phyloP scores from a whole-genome alignment of 148 eudicot species.

The Spergularia bocconei region DNA sequence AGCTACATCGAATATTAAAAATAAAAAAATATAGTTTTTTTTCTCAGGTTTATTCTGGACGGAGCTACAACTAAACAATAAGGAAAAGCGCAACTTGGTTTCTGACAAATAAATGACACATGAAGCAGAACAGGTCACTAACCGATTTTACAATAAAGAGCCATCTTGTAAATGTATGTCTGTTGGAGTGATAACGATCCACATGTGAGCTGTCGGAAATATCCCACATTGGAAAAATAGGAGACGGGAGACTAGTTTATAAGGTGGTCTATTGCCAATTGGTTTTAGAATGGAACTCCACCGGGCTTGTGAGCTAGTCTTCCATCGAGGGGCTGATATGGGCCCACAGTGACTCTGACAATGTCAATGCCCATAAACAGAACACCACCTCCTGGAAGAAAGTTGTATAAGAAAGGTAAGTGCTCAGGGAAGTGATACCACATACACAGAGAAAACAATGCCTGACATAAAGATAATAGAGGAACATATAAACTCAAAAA shows the following conservation, averaged over 20 bases:
- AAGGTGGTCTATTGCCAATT: no score
- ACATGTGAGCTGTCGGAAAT: no score
- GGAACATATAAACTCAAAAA: constrained; percentile 8
- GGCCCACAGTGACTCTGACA: no score
- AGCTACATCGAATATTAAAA: neutral
- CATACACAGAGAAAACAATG: neutral
- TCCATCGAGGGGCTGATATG: no score
- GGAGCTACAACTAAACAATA: neutral
- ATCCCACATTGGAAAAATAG: no score
- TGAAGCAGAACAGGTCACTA: constrained; percentile 10
- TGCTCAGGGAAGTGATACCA: constrained; percentile 15
- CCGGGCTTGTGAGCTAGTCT: no score
- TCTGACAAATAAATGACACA: neutral
- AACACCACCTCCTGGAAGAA: constrained; percentile 16
- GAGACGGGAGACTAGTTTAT: no score
- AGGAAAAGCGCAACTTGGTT: neutral
- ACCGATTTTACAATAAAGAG: constrained; percentile 6
- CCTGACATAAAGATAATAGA: neutral
- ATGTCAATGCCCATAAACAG: constrained; percentile 16
- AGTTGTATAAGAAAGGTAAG: neutral
- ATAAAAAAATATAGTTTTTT: neutral
- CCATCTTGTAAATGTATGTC: neutral
- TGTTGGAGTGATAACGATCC: no score
- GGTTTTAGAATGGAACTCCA: no score
- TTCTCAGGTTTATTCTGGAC: neutral